Evolutionary conservation across 257 asterid genomes (phyloP).

Genomic region (Solanum sitiens): DNA sequence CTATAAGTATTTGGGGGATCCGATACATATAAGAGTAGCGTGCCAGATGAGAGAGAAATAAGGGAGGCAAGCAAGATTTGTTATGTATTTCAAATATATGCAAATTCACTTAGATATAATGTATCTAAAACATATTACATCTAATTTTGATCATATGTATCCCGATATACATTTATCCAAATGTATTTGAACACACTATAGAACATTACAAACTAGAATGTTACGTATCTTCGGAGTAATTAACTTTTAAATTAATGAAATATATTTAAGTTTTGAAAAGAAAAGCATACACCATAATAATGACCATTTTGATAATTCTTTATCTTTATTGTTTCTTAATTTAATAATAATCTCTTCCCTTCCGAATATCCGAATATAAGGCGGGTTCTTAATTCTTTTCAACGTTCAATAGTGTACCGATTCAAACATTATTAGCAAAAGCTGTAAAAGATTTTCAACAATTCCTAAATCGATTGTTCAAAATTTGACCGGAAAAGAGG

Average conservation of each 20-base stretch:
- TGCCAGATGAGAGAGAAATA: not conserved
- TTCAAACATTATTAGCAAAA: not conserved
- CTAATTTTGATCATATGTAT: rapidly evolving
- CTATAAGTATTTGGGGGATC: not conserved
- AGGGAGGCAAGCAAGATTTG: no score
- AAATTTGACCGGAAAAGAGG: not conserved
- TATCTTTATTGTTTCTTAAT: not conserved
- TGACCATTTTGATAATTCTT: not conserved
- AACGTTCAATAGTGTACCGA: not conserved
- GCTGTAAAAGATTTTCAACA: not conserved
- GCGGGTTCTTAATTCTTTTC: not conserved
- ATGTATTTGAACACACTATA: no score
- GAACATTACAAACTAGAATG: no score
- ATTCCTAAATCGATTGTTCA: not conserved
- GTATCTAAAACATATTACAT: no score
- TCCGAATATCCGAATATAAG: not conserved
- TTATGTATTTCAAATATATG: no score
- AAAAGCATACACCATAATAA: not conserved
- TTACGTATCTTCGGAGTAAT: no score
- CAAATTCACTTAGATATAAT: no score
- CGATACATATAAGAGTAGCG: no score
- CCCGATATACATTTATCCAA: no score
- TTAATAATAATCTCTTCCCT: not conserved
- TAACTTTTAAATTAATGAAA: no score
- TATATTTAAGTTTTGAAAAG: not conserved